phyloP scores from a whole-genome alignment of 345 rosid species.

The Dovyalis caffra region DNA sequence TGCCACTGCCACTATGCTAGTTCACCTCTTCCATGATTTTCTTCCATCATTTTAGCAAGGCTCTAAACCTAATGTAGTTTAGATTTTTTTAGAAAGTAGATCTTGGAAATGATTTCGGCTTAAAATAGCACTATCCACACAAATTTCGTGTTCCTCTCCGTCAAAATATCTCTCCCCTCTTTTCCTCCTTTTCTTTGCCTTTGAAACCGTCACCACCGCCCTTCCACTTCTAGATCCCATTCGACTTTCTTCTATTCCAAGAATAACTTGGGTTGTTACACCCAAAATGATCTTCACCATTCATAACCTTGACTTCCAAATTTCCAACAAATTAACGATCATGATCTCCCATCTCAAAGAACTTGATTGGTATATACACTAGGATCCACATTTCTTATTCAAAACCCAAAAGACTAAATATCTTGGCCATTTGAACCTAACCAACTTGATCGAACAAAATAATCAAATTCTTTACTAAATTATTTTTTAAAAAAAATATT shows the following conservation, averaged over 20 bases:
- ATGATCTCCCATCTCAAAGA: background rate
- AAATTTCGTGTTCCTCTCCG: background rate
- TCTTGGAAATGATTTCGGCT: no score
- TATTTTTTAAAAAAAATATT: background rate
- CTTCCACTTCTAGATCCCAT: background rate
- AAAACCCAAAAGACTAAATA: background rate
- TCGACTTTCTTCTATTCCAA: background rate
- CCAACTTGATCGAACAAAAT: background rate
- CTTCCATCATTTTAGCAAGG: background rate
- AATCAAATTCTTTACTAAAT: background rate
- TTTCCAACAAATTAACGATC: background rate
- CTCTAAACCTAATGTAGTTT: no score
- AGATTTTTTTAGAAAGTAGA: background rate
- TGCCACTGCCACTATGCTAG: no score
- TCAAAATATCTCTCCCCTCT: background rate
- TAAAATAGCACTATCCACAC: background rate
- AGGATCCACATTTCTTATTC: background rate
- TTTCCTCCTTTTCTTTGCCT: no score
- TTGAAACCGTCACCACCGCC: background rate
- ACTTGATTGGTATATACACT: background rate
- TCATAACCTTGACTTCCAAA: background rate
- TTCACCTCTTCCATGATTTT: background rate
- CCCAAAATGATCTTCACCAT: background rate
- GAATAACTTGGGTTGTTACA: background rate
- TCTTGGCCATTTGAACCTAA: background rate